phyloP scores from a whole-genome alignment of 2,329 filamentous ascomycete genomes.

The Elsinoe fawcettii region DNA sequence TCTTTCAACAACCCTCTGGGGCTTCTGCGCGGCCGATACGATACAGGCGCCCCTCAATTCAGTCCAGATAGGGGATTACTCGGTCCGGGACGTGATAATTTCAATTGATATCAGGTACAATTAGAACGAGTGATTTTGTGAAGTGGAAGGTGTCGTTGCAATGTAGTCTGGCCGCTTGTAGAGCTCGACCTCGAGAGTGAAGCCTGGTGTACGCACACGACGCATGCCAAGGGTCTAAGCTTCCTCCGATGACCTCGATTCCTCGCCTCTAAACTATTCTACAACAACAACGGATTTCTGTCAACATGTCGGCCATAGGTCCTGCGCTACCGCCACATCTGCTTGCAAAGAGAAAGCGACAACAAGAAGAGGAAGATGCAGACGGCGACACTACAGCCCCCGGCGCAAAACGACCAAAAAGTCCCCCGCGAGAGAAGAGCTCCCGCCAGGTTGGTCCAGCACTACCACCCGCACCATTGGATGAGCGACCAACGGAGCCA shows the following conservation, averaged over 20 bases:
- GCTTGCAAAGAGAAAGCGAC: constrained; percentile 44
- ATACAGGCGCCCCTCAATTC: too few species aligned
- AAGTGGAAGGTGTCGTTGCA: too few species aligned
- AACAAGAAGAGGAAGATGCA: constrained; percentile 36
- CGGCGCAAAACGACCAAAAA: constrained; percentile 30
- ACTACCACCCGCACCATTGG: constrained; percentile 44
- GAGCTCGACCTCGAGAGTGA: not conserved
- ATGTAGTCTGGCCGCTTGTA: too few species aligned
- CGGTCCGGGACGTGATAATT: too few species aligned
- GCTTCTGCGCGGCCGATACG: too few species aligned
- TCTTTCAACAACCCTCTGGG: too few species aligned
- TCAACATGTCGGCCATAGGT: constrained; percentile 59
- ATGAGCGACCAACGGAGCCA: constrained; percentile 39
- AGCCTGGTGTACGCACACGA: not conserved
- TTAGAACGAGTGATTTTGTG: too few species aligned
- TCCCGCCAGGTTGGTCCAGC: constrained; percentile 49
- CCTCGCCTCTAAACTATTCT: constrained; percentile 10
- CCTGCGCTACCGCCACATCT: constrained; percentile 63
- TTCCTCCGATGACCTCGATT: constrained; percentile 15
- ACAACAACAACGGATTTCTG: not conserved
- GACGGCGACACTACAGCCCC: constrained; percentile 31
- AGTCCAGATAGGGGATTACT: too few species aligned
- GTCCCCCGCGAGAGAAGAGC: constrained; percentile 41
- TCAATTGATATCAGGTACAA: too few species aligned
- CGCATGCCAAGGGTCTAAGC: constrained; percentile 7